phyloP scores from a whole-genome alignment of 257 asterid genomes.

The Solanum bukasovii region DNA sequence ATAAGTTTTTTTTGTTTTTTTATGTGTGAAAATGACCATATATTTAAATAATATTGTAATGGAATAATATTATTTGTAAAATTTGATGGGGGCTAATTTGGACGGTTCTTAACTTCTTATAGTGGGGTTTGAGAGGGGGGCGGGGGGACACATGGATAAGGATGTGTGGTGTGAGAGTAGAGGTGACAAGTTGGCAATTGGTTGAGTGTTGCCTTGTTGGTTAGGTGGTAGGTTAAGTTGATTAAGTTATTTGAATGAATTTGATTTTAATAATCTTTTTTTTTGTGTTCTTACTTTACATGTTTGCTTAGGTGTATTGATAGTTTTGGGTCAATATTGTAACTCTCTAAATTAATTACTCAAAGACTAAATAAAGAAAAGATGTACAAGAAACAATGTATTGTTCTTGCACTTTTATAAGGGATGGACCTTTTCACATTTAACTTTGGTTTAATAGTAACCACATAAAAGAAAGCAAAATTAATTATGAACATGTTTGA shows the following conservation, averaged over 20 bases:
- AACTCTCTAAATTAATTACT: neutral
- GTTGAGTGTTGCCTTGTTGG: neutral
- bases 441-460: neutral
- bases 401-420: neutral
- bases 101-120: no score
- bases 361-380: neutral
- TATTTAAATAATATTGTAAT: no score
- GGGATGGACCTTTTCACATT: neutral
- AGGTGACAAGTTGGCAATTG: neutral
- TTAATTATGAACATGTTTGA: neutral
- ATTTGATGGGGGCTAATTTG: neutral
- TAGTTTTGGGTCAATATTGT: neutral
- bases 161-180: neutral
- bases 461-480: neutral
- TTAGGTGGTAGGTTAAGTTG: neutral
- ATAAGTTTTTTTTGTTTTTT: neutral
- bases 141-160: neutral
- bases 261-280: neutral
- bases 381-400: neutral
- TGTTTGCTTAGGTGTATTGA: neutral
- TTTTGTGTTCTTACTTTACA: neutral
- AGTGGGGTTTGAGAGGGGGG: neutral
- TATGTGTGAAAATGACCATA: neutral
- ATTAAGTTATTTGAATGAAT: neutral
- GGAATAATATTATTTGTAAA: no score